These are phyloP conservation scores for Coelastrella sp. DNA, from an alignment of 139 green algal genomes.

Conservation along the genomic window DNA sequence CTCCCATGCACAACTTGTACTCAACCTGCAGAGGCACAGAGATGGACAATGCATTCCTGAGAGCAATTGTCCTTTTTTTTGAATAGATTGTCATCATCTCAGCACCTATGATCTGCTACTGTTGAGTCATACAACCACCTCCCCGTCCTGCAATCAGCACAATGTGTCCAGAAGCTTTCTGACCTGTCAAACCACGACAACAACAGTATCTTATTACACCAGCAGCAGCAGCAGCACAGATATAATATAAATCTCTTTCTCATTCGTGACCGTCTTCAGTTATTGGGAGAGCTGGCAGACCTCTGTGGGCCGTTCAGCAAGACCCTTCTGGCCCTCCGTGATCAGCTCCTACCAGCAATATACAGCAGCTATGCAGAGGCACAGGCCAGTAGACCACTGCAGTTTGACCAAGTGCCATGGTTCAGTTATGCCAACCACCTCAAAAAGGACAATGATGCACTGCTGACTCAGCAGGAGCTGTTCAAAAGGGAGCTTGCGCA, in stretches of 20 bases:
- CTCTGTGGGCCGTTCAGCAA: constrained; percentile 60
- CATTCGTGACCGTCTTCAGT: constrained; percentile 14
- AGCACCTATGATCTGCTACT: too few relatives aligned
- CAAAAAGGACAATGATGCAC: neutral
- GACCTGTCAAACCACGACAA: neutral
- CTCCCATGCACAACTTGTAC: too few relatives aligned
- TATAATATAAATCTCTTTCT: too few relatives aligned
- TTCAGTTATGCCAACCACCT: neutral
- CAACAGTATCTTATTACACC: neutral
- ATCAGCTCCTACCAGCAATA: constrained; percentile 20
- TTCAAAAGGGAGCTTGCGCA: neutral
- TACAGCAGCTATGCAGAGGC: constrained; percentile 34
- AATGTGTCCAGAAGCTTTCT: too few relatives aligned
- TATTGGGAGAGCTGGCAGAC: constrained; percentile 65
- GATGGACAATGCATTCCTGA: too few relatives aligned
- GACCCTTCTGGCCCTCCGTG: neutral
- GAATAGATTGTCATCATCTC: too few relatives aligned
- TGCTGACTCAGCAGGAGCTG: constrained; percentile 25
- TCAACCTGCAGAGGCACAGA: too few relatives aligned
- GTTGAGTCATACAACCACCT: too few relatives aligned
- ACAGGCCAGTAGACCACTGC: constrained; percentile 36
- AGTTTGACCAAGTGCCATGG: constrained; percentile 34
- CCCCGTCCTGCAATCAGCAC: too few relatives aligned
- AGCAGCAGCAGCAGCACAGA: neutral
- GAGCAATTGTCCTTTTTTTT: too few relatives aligned